phyloP scores from a whole-genome alignment of 371 early-diverging fungal genomes.

The Phascolomyces articulosus region DNA sequence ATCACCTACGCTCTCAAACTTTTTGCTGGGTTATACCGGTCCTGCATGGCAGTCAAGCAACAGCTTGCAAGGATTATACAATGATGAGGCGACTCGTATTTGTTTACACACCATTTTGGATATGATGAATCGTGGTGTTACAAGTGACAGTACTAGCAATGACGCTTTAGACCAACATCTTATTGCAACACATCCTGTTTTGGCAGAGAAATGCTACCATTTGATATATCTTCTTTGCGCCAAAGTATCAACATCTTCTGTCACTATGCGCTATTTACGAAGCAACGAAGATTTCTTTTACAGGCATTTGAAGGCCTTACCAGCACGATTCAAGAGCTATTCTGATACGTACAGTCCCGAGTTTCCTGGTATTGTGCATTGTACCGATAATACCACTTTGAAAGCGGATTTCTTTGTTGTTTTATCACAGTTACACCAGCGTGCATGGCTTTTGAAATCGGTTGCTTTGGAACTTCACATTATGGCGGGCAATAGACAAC shows the following conservation, averaged over 20 bases:
- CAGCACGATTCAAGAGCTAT: slow-evolving; percentile 46
- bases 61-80: slow-evolving; percentile 47
- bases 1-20: slow-evolving; percentile 83
- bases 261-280: slow-evolving; percentile 83
- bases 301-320: slow-evolving; percentile 58
- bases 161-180: slow-evolving; percentile 39
- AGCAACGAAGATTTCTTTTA: slow-evolving; percentile 78
- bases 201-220: slow-evolving; percentile 87
- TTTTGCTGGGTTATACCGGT: slow-evolving; percentile 72
- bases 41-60: slow-evolving; percentile 9
- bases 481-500: slow-evolving; percentile 26
- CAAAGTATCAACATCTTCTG: slow-evolving; percentile 64
- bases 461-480: slow-evolving; percentile 85
- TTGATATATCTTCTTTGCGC: slow-evolving; percentile 81
- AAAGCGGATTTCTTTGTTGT: slow-evolving; percentile 54
- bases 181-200: slow-evolving; percentile 70
- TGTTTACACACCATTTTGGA: slow-evolving; percentile 77
- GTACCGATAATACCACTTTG: slow-evolving; percentile 27
- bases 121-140: slow-evolving; percentile 60
- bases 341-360: slow-evolving; percentile 18
- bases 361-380: slow-evolving; percentile 22
- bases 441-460: slow-evolving; percentile 88
- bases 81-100: slow-evolving; percentile 30
- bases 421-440: slow-evolving; percentile 78
- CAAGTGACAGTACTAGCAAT: slow-evolving; percentile 18